These are phyloP conservation scores for Graphiopsis chlorocephala DNA, from an alignment of 2,329 filamentous ascomycete species.

Conservation along the genomic window DNA sequence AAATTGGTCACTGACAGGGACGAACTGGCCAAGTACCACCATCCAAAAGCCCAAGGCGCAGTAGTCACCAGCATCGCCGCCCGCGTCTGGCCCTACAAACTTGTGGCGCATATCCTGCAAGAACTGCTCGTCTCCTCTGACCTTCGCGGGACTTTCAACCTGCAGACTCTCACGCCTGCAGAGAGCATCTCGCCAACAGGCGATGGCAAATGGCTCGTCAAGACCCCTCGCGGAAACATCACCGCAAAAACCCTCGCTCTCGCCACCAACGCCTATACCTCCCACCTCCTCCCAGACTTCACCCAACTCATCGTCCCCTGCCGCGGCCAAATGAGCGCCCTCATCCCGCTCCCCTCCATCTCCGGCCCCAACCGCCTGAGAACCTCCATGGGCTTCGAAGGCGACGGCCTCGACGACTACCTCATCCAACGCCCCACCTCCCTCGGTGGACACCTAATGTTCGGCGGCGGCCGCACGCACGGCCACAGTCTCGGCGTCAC, in stretches of 20 bases:
- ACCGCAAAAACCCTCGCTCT: slow-evolving; percentile 64
- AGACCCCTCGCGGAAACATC: slow-evolving; percentile 68
- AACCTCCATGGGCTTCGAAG: slow-evolving; percentile 64
- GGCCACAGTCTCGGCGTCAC: slow-evolving; percentile 57
- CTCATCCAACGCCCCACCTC: slow-evolving; percentile 64
- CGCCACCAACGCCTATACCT: slow-evolving; percentile 79
- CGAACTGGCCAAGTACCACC: slow-evolving; percentile 52
- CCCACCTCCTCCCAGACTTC: slow-evolving; percentile 65
- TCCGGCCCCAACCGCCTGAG: slow-evolving; percentile 43
- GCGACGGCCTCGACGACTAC: slow-evolving; percentile 65
- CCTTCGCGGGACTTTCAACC: slow-evolving; percentile 55
- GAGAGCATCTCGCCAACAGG: slow-evolving; percentile 25
- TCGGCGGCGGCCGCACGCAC: slow-evolving; percentile 66
- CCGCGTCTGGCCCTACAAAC: slow-evolving; percentile 79
- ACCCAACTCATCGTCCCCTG: slow-evolving; percentile 72
- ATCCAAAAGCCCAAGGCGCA: slow-evolving; percentile 57
- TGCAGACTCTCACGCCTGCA: slow-evolving; percentile 72
- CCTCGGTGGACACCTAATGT: slow-evolving; percentile 58
- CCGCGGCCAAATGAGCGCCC: slow-evolving; percentile 68
- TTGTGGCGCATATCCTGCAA: slow-evolving; percentile 70
- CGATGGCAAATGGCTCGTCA: slow-evolving; percentile 54
- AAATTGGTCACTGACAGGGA: slow-evolving; percentile 40
- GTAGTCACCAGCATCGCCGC: slow-evolving; percentile 65
- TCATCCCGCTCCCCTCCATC: slow-evolving; percentile 54
- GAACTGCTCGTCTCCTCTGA: slow-evolving; percentile 45